Base-by-base conservation (phyloP, 805 yeast species). In the Yarrowia sp. region DNA sequence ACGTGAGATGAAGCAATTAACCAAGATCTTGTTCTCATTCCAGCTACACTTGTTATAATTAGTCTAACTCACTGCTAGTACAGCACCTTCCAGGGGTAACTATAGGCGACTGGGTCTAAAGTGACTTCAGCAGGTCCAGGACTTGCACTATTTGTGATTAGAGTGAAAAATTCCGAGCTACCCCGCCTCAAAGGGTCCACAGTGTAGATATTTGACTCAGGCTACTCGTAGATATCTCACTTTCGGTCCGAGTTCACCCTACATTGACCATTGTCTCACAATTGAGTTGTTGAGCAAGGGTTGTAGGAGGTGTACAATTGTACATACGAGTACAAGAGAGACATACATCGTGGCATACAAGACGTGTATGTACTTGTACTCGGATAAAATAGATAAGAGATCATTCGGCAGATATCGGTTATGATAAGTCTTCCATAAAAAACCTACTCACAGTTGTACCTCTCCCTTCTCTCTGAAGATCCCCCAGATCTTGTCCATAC, bases 201-300 rank as follows among this genome's bases (percentile, higher is more conserved):
- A n/a, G 19, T 17, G 33, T 19, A 24, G 30, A 24, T 13, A 14
- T 17, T 17, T 19, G 10, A 10, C 38, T 47, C 30, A 10, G 38
- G 20, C 38, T 49, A 17, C 30, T 24, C 30, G 30, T 24, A 24
- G 15, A 14, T 38, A 30, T 49, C 40, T 17, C 20, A 52, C 15
- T 19, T 43, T 52, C 56, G 56, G 56, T 4, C 56, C 56, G 56
- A 19, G 42, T 36, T 39, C 61, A 24, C 46, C 46, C 34, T 55
- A 24, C 24, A 19, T 20, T 12, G 38, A 14, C 34, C 14, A 13
- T 20, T 55, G 46, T 55, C 61, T 40, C 39, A 39, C 20, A 17
- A 34, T 14, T 34, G 56, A 52, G 56, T 52, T 52, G 56, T 52
- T 52, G 56, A 19, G 56, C 17, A 36, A 34, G 56, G 42, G 56